These are phyloP conservation scores for Aspergillus melleus DNA, from an alignment of 2,329 filamentous ascomycete species.

Conservation along the genomic window DNA sequence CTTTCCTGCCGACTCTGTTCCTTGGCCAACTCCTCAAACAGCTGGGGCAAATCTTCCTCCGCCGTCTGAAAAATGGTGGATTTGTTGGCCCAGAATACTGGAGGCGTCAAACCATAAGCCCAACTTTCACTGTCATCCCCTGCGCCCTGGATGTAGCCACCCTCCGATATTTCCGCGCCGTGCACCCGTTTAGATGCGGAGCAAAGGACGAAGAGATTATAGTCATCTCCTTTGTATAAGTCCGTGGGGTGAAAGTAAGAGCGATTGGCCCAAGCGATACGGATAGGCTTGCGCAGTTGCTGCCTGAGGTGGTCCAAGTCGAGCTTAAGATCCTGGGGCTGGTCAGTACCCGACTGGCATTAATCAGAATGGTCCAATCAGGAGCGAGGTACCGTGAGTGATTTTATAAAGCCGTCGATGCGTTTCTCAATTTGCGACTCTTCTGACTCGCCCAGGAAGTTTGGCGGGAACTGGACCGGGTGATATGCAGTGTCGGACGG, in stretches of 20 bases:
- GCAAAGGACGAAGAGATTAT: constrained; percentile 76
- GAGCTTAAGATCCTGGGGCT: constrained; percentile 58
- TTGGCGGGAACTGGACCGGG: constrained; percentile 68
- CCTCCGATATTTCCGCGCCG: constrained; percentile 68
- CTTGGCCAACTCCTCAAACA: constrained; percentile 50
- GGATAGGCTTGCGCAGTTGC: constrained; percentile 69
- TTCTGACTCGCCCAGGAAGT: constrained; percentile 72
- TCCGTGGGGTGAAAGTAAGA: constrained; percentile 56
- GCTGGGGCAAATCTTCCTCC: constrained; percentile 62
- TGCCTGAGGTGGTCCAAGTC: constrained; percentile 56
- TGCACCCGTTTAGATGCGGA: constrained; percentile 74
- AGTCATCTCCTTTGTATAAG: constrained; percentile 51
- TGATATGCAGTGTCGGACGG: constrained; percentile 53
- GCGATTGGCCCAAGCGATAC: constrained; percentile 77
- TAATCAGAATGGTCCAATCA: neutral
- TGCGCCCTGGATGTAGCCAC: constrained; percentile 87
- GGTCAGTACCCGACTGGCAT: constrained; percentile 7
- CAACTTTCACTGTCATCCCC: constrained; percentile 95
- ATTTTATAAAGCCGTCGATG: constrained; percentile 57
- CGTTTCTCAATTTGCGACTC: constrained; percentile 71
- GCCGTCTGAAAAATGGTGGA: constrained; percentile 59
- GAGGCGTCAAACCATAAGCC: constrained; percentile 76
- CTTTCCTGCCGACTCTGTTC: constrained; percentile 23
- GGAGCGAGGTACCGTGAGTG: constrained; percentile 44
- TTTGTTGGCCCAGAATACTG: constrained; percentile 74